Base-by-base conservation (phyloP, 495 filamentous ascomycete genomes). In the Penicillium crystallinum region DNA sequence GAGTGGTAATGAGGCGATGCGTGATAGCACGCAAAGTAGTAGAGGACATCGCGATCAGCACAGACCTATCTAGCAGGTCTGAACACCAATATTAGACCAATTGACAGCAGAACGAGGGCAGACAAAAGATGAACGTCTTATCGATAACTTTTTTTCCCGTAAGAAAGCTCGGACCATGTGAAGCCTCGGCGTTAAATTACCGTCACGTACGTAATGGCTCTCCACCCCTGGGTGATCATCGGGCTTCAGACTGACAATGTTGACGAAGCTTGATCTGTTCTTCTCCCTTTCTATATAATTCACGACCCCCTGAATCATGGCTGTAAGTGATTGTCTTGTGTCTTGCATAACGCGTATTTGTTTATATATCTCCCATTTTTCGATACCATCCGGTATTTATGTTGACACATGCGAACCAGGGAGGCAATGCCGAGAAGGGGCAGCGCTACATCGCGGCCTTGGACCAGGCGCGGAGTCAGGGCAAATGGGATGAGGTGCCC, bases 401-500 rank as follows among this genome's bases (percentile, higher is more conserved):
- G 55, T 57, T 71, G 53, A 71, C 64, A 57, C 33, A 42, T 63
- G 54, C 35, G 27, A 49, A 29, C 39, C 62, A 79, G 77, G 68
- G 66, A 63, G 69, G 67, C 56, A 73, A 76, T 53, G 60, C 61
- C 39, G 77, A 78, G 51, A 98, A 98, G 74, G 90, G 85, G 42
- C 79, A 77, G 53, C 81, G 83, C 61, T 96, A 96, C 69, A 76
- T 92, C 57, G 75, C 78, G 63, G 81, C 81, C 70, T 81, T 98
- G 57, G 89, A 97, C 63, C 80, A 82, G 58, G 89, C 90, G 56
- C 87, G 93, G 52, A 93, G 88, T 64, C 82, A 91, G 62, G 90
- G 89, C 25, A 84, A 81, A 61, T 98, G 93, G 93, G 79, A 88
- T 54, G 87, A 87, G 25, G 79, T 97, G n/a, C 87, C 87, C 25